Evolutionary conservation across 306 rosid genomes (phyloP), one percentile per base, ranked within the genome.

Genomic region (Fragaria nilgerrensis): DNA sequence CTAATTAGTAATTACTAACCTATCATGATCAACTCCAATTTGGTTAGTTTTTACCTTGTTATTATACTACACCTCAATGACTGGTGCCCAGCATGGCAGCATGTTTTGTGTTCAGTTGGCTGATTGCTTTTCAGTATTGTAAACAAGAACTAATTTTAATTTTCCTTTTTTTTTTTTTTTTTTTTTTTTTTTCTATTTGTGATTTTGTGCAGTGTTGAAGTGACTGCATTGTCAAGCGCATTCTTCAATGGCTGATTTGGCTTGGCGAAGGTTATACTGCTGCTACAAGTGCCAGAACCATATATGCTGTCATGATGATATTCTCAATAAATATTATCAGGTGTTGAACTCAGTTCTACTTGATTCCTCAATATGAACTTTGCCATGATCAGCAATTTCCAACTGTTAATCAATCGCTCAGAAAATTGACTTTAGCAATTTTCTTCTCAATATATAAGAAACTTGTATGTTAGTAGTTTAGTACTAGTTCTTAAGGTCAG

Each of bases 281-380:
- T 90, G 97, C 90, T 88, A 78, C 41, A 89, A 85, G 84, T 93
- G 97, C 88, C 89, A 84, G 41, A 90, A 85, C 74, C 86, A 67
- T 61, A 78, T 93, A 55, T 88, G 93, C 72, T 66, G 78, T 55
- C 96, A 87, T 74, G 89, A 93, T 77, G 90, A 90, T 75, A 85
- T 93, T 29, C 69, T 88, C 85, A 89, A 91, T 65, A 93, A 93
- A 81, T 74, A 52, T 64, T 93, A 89, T 76, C 91, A 81, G 96
- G 97, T 90, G 75, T 87, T 64, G 25, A 20, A 19, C 32, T 66
- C 76, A 22, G 2, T 39, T 47, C 20, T 37, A 68, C 17, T 48
- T 69, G 65, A 55, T 25, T 68, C 47, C 16, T 44, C 13, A 25
- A 45, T 11, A 14, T 23, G 45, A 3, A 49, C 41, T n/a, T 34